Base-by-base conservation (phyloP, 768 basidiomycete species). In the Royoungia palumana region DNA sequence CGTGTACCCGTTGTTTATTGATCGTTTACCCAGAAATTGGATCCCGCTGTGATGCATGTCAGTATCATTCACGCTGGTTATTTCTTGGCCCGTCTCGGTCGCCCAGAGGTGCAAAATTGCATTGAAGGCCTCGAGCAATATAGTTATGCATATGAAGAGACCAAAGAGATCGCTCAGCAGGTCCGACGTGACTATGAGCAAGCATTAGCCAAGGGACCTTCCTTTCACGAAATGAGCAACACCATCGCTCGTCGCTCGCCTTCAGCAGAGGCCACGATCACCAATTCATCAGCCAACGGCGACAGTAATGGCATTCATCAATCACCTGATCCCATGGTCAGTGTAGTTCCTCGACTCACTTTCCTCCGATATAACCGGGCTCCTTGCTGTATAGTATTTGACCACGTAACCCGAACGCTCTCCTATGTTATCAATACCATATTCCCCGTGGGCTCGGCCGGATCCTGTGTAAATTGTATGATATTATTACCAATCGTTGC, bases 11-110 rank as follows among this genome's bases (percentile, higher is more conserved):
- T 32, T 16, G 28, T 24, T 40, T 50, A 45, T 41, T 51, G 46
- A 58, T 34, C 21, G 27, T 21, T 32, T 45, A 34, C 38, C 36
- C 57, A 87, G 82, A 80, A 83, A 63, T 75, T 90, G 47, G 90
- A 90, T 65, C 89, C 89, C 25, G 90, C 93, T 4, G 87, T 93
- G 35, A 89, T 96, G 79, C 87, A 90, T 52, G 87, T 89, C 60
- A 82, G 84, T 56, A 84, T 89, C 63, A 89, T 87, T 53, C 85
- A 89, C 52, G 87, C 92, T 1, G 94, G 93, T 12, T 81, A 77
- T 41, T 73, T 93, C 13, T 79, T 95, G 45, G 93, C 91, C 6
- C 79, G 83, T 21, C 69, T 87, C n/a, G 92, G 87, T 7, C 83
- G 89, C 17, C 82, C 83, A 1, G 93, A 94, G 67, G 90, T 88